Conservation (phyloP, 176 grass and related monocot species). For the Lolium multiflorum region DNA sequence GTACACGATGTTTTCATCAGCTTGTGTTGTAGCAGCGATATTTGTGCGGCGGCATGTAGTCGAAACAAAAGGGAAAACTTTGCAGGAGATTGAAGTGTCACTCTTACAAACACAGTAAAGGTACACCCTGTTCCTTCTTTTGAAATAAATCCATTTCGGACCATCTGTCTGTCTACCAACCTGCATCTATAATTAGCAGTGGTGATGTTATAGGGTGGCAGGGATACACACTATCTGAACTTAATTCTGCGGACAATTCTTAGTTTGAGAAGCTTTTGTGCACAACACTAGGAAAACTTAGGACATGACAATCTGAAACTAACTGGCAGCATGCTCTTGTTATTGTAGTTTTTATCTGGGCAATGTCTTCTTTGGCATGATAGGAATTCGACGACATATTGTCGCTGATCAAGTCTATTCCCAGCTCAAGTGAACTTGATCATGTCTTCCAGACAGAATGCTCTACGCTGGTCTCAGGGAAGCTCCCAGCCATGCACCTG, state of each 20-base stretch:
- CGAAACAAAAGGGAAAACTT: slow-evolving; percentile 95
- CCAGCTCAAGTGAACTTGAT: neutral
- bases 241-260: neutral
- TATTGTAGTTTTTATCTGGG: slow-evolving; percentile 26
- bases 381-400: neutral
- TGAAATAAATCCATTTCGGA: neutral
- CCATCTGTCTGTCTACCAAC: neutral
- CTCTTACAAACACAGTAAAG: slow-evolving; percentile 77
- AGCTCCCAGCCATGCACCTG: slow-evolving; percentile 46
- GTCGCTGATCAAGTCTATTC: slow-evolving; percentile 21
- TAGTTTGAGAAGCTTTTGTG: neutral
- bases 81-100: slow-evolving; percentile 97
- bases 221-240: neutral
- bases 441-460: neutral
- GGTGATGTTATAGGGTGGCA: neutral
- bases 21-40: slow-evolving; percentile 82
- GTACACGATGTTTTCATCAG: slow-evolving; percentile 89
- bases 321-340: neutral
- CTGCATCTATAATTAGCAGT: slow-evolving; percentile 1
- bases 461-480: slow-evolving; percentile 43
- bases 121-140: slow-evolving; percentile 22
- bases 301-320: neutral
- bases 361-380: neutral
- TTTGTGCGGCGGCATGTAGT: slow-evolving; percentile 85
- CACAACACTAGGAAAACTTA: no score